phyloP scores from a whole-genome alignment of 768 basidiomycete genomes.

The Stropharia rugosoannulata region DNA sequence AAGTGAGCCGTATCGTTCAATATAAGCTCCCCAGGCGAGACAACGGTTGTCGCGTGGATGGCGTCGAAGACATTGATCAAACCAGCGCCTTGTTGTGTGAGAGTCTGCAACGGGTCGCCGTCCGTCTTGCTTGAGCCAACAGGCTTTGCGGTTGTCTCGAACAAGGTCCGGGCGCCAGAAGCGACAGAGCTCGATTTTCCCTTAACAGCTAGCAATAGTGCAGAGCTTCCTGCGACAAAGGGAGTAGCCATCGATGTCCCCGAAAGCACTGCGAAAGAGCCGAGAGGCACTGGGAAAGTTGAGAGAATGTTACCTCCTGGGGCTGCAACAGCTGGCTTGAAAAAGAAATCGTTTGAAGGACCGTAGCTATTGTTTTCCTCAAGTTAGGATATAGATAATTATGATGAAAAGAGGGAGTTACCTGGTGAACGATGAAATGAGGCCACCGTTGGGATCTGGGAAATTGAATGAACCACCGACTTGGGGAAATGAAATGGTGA shows the following conservation, averaged over 20 bases:
- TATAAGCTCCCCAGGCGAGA: slow-evolving; percentile 57
- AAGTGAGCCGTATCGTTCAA: slow-evolving; percentile 67
- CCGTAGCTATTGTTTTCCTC: slow-evolving; percentile 39
- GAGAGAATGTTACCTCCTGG: slow-evolving; percentile 52
- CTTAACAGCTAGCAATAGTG: slow-evolving; percentile 37
- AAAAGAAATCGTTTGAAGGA: slow-evolving; percentile 57
- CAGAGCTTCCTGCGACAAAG: slow-evolving; percentile 39
- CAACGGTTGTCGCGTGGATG: slow-evolving; percentile 46
- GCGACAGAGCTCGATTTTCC: slow-evolving; percentile 28
- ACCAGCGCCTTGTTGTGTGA: slow-evolving; percentile 55
- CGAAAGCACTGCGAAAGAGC: slow-evolving; percentile 33
- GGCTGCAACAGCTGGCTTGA: slow-evolving; percentile 47
- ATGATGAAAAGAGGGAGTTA: slow-evolving; percentile 20
- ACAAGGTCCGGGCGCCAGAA: slow-evolving; percentile 33
- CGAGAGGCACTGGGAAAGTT: slow-evolving; percentile 32
- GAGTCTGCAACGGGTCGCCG: slow-evolving; percentile 48
- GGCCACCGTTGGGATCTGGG: slow-evolving; percentile 51
- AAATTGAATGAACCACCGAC: slow-evolving; percentile 38
- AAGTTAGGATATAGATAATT: not conserved
- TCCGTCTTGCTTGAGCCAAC: slow-evolving; percentile 46
- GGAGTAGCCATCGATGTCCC: slow-evolving; percentile 42
- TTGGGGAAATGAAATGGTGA: slow-evolving; percentile 50
- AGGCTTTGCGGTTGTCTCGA: slow-evolving; percentile 47
- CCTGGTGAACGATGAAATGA: slow-evolving; percentile 53
- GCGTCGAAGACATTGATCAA: slow-evolving; percentile 60